Conservation (phyloP, 345 rosid genomes). For the Ceriops decandra region DNA sequence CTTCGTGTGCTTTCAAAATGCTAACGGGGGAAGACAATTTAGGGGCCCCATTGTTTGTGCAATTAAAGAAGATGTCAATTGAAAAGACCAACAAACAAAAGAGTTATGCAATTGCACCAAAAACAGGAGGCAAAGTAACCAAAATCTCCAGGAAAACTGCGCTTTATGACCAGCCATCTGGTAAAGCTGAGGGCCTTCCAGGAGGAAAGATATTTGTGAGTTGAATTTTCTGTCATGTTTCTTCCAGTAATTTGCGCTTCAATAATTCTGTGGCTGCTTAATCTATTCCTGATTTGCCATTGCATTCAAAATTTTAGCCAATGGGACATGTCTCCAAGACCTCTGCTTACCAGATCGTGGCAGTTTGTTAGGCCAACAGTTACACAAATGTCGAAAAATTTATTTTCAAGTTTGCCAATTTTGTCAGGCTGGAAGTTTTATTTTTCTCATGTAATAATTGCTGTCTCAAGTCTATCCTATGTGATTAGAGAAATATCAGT, state of each 20-base stretch:
- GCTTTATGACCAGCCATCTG: constrained; percentile 16
- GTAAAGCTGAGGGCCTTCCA: constrained; percentile 23
- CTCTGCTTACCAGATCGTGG: neutral
- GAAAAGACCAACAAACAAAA: constrained; percentile 22
- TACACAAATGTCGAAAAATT: too few relatives aligned
- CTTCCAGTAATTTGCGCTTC: neutral
- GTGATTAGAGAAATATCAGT: neutral
- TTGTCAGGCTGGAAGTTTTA: neutral
- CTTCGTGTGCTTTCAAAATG: constrained; percentile 9
- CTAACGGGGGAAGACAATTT: constrained; percentile 18
- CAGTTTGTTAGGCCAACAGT: neutral
- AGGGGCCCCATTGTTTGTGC: constrained; percentile 9
- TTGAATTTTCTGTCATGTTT: constrained; percentile 21
- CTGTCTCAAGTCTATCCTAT: neutral
- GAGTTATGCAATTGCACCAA: constrained; percentile 15
- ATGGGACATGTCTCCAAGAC: neutral
- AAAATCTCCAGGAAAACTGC: constrained; percentile 18
- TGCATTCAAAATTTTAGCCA: too few relatives aligned
- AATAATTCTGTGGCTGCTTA: neutral
- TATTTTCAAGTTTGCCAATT: neutral
- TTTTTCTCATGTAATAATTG: neutral
- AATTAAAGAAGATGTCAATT: constrained; percentile 13
- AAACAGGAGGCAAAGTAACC: constrained; percentile 21
- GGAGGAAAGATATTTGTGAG: constrained; percentile 43
- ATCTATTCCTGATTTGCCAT: too few relatives aligned